Percentiles rank a stretch among this genome's conserved stretches.
Conservation (phyloP, 352 stramenopile species). For the Pythium sp. region DNA sequence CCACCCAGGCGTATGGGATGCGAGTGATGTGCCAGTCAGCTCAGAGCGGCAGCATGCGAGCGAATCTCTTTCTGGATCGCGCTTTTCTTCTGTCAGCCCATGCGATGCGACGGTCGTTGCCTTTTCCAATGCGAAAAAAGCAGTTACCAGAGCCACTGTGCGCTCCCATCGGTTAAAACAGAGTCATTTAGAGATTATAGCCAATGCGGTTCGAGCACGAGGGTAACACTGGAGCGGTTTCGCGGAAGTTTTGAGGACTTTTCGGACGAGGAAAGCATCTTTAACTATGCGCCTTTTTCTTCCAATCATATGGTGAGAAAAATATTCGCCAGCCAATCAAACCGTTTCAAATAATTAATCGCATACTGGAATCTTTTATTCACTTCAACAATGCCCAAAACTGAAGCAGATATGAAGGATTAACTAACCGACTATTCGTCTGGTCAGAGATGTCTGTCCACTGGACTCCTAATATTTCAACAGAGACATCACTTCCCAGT, state of each 20-base stretch:
- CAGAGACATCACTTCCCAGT: neutral
- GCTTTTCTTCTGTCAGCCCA: neutral
- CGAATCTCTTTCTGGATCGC: neutral
- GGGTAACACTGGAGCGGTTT: neutral
- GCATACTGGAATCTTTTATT: neutral
- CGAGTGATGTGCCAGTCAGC: no score
- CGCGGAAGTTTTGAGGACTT: neutral
- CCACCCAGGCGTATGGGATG: neutral
- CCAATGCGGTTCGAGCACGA: neutral
- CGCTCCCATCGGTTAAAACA: neutral
- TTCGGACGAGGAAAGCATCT: neutral
- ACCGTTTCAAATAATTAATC: neutral
- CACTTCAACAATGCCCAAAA: neutral
- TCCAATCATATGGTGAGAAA: constrained; percentile 1
- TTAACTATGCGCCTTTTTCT: neutral
- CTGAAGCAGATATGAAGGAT: neutral
- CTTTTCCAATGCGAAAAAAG: neutral
- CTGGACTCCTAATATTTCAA: neutral
- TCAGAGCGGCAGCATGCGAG: no score
- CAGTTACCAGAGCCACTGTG: neutral
- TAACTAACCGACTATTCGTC: neutral
- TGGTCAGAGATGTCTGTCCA: neutral
- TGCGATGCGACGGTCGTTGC: neutral
- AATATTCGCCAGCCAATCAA: neutral
- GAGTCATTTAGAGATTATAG: neutral